Evolutionary conservation across 345 rosid genomes (phyloP), one percentile per base, ranked within the genome.

Genomic region (Lumnitzera racemosa): DNA sequence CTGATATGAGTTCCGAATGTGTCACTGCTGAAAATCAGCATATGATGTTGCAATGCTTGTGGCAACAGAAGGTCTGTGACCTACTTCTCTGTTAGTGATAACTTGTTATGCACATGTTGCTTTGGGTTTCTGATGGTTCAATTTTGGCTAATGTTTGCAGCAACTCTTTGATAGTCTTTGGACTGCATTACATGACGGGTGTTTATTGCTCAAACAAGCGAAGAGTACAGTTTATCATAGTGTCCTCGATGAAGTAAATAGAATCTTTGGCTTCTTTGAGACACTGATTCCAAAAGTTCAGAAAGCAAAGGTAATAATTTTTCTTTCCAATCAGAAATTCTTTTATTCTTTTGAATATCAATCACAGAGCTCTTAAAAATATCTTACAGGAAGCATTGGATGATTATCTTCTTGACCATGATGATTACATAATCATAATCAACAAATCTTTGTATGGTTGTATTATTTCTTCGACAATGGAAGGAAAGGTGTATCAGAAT

Each of bases 11-110:
- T 61, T 24, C 63, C 51, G 72, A 65, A 46, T 80, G 73, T 67
- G 69, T 72, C 60, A 78, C 83, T 61, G 76, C 82, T 54, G 62
- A 57, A 70, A 81, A 81, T 69, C 89, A 87, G 89, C 65, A 61
- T 68, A 68, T 82, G 46, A 70, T 73, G 64, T 58, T 78, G 49
- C 74, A 73, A 55, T 81, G 88, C 72, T 47, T 90, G 80, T 85
- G 96, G 95, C 81, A 64, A 67, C 97, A 94, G 61, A 94, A 94
- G 90, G 99, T 86, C 63, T 24, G 70, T 59, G 64, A 51, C 55
- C 27, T 53, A 61, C 53, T 73, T 61, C 47, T n/a, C 27, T 29
- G 24, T 29, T 29, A 6, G 36, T 29, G 36, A 6, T 29, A 29
- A 29, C 36, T 3, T 29, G 36, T 29, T 29, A 29, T 29, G 36